A percentile compares a stretch with the other conserved stretches of the same genome.
Conservation (phyloP, 345 rosid genomes). For the Lenwebbia sp. region DNA sequence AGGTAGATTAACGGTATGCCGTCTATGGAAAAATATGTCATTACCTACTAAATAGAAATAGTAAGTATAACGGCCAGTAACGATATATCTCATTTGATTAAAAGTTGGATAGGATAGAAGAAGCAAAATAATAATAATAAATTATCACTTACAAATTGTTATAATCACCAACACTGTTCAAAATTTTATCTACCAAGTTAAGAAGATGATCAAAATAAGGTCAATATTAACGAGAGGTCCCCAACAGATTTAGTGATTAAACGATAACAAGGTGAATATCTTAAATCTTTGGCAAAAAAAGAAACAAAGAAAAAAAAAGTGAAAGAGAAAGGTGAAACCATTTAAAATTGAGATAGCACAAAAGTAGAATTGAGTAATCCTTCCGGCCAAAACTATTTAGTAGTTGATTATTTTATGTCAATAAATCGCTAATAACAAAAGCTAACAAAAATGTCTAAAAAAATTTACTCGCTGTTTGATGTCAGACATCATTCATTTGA, state of each 20-base stretch:
- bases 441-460: not conserved
- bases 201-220: not conserved
- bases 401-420: not conserved
- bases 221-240: not conserved
- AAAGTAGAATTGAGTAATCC: not conserved
- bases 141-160: not conserved
- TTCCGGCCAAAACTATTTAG: not conserved
- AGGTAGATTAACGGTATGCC: not conserved
- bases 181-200: not conserved
- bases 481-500: not conserved
- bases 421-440: not conserved
- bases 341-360: not conserved
- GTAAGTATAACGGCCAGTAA: not conserved
- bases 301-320: not conserved
- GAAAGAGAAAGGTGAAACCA: not conserved
- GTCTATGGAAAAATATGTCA: not conserved
- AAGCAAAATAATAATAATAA: not conserved
- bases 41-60: not conserved
- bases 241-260: not conserved
- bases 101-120: not conserved
- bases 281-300: not conserved
- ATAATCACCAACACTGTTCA: not conserved
- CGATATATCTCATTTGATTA: not conserved
- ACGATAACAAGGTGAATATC: not conserved
- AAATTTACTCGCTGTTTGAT: not conserved